Evolutionary conservation across 208 protist species (phyloP).

Genomic region (Crithidia fasciculata): DNA sequence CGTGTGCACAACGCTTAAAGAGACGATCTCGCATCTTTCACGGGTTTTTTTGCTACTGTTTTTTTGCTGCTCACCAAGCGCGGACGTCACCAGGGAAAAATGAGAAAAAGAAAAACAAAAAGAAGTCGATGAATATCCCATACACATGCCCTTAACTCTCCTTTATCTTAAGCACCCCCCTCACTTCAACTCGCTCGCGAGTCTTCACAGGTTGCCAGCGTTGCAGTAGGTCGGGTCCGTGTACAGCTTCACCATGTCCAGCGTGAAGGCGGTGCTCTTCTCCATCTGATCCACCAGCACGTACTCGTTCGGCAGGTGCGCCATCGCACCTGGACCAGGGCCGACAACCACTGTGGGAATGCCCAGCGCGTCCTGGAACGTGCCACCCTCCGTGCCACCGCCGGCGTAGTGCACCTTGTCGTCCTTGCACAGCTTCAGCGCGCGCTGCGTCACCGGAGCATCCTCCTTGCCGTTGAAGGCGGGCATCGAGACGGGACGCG

Average conservation of each 20-base stretch:
- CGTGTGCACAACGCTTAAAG: too few species aligned
- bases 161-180: too few species aligned
- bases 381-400: slow-evolving; percentile 54
- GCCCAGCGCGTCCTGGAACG: slow-evolving; percentile 53
- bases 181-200: background rate
- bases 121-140: too few species aligned
- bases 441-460: slow-evolving; percentile 35
- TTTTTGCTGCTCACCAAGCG: too few species aligned
- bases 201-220: slow-evolving; percentile 18
- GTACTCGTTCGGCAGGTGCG: slow-evolving; percentile 71
- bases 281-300: slow-evolving; percentile 45
- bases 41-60: too few species aligned
- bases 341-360: slow-evolving; percentile 56
- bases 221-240: slow-evolving; percentile 25
- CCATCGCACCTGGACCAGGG: slow-evolving; percentile 47
- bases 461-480: slow-evolving; percentile 45
- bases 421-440: slow-evolving; percentile 17
- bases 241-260: slow-evolving; percentile 40
- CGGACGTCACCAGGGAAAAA: too few species aligned
- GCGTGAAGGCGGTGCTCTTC: slow-evolving; percentile 36
- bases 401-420: slow-evolving; percentile 21
- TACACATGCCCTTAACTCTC: too few species aligned
- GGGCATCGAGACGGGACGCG: slow-evolving; percentile 9
- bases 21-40: too few species aligned
- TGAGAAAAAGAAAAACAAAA: too few species aligned